These are phyloP conservation scores for Kentomonas sorsogonicus DNA, from an alignment of 208 protist species.

Conservation along the genomic window DNA sequence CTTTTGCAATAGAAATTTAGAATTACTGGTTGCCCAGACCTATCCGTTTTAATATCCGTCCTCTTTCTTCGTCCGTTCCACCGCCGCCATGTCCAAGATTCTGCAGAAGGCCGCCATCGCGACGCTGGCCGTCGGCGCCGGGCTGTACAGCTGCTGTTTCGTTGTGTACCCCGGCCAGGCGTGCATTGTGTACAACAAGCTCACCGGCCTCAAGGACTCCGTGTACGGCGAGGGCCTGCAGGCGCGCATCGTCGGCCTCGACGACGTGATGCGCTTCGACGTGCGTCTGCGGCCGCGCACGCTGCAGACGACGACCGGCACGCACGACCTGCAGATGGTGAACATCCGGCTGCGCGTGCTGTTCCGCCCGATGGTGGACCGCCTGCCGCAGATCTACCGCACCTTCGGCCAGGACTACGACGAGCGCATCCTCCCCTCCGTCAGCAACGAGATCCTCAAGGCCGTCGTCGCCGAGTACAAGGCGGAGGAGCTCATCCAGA, in stretches of 20 bases:
- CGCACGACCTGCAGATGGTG: slow-evolving; percentile 92
- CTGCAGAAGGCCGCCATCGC: slow-evolving; percentile 62
- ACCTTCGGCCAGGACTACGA: slow-evolving; percentile 93
- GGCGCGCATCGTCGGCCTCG: slow-evolving; percentile 90
- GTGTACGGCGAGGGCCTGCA: slow-evolving; percentile 90
- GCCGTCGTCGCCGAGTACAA: slow-evolving; percentile 98
- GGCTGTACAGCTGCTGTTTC: slow-evolving; percentile 88
- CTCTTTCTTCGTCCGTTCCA: slow-evolving; percentile 14
- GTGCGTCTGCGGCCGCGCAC: slow-evolving; percentile 88
- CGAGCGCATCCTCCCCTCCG: slow-evolving; percentile 97
- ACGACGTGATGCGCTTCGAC: slow-evolving; percentile 96
- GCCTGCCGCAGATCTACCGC: slow-evolving; percentile 87
- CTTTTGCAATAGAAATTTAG: neutral
- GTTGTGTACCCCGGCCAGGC: slow-evolving; percentile 89
- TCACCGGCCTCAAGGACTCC: slow-evolving; percentile 80
- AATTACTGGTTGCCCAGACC: slow-evolving; percentile 1
- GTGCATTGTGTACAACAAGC: slow-evolving; percentile 89
- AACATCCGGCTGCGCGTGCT: slow-evolving; percentile 91
- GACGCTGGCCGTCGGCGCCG: slow-evolving; percentile 50
- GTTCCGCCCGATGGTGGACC: slow-evolving; percentile 75
- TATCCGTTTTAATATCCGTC: slow-evolving; percentile 7
- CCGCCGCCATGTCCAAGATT: slow-evolving; percentile 40
- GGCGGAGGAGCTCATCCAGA: slow-evolving; percentile 98
- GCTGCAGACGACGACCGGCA: slow-evolving; percentile 90
- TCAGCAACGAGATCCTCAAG: slow-evolving; percentile 95